Evolutionary conservation across 2,329 filamentous ascomycete species (phyloP), one percentile per base, ranked within the genome.

Genomic region (Dothideomycetes sp.): DNA sequence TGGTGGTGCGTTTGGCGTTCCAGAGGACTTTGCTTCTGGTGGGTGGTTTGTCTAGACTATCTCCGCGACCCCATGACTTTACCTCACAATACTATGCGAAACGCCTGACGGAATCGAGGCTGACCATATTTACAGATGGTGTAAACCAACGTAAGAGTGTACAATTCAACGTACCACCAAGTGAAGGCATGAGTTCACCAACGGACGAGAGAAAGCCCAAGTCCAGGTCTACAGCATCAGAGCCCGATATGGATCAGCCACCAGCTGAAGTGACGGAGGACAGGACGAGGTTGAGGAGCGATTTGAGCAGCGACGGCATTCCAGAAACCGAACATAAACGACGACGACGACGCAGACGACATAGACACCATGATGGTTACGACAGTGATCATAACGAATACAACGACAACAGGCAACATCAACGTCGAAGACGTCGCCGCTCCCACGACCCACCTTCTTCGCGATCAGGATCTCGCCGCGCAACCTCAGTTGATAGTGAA

Each of bases 1-100:
- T 50, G 56, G 58, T 48, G 49, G 48, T 45, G 49, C 54, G 48
- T 50, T 51, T 53, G 59, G 59, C 60, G 57, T 35, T 33, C 53
- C 58, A 60, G 52, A 47, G 35, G 45, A 44, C 29, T 30, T 39
- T 33, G 38, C 43, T 41, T 33, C 46, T 33, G 44, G 47, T 45
- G 46, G 38, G 44, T 45, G 36, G 34, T 36, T 41, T 28, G 44
- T 33, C 17, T 20, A 22, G 16, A 22, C 18, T 16, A 22, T 9
- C 13, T 33, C 19, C 17, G 12, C 12, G 19, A 18, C 13, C 8
- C 8, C 39, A 29, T 16, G 8, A 28, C n/a, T 19, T 17, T 17
- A 24, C 19, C 4, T 18, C 32, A 3, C 16, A 18, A 9, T 13
- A 27, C 15, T 19, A 25, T n/a, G n/a, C n/a, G n/a, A n/a, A n/a